Conservation (phyloP, 192 early-diverging fungal genomes). For the Coemansia pectinata region DNA sequence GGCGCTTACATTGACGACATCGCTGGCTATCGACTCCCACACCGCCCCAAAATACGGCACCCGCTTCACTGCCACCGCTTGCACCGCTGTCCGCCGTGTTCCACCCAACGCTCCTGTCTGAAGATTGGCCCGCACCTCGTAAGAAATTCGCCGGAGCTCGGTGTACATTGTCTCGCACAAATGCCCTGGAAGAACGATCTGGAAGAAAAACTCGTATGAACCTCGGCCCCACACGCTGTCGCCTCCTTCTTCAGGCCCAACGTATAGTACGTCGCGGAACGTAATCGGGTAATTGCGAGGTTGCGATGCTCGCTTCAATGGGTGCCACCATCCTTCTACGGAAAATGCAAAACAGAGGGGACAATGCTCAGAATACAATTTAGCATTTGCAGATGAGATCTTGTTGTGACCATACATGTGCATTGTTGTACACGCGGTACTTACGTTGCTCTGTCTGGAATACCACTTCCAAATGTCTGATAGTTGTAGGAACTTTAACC, state of each 20-base stretch:
- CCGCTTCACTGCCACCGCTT: slow-evolving; percentile 47
- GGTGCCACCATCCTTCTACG: slow-evolving; percentile 31
- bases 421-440: background rate
- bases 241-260: background rate
- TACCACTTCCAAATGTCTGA: slow-evolving; percentile 27
- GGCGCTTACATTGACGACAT: slow-evolving; percentile 44
- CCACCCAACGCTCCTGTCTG: slow-evolving; percentile 12
- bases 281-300: background rate
- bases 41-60: slow-evolving; percentile 42
- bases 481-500: slow-evolving; percentile 23
- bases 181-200: slow-evolving; percentile 38
- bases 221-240: slow-evolving; percentile 25
- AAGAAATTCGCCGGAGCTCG: slow-evolving; percentile 42
- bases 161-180: slow-evolving; percentile 55
- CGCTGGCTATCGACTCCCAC: slow-evolving; percentile 50
- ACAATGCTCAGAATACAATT: background rate
- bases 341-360: background rate
- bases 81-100: slow-evolving; percentile 25
- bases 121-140: slow-evolving; percentile 40
- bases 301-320: slow-evolving; percentile 8
- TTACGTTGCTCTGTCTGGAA: slow-evolving; percentile 42
- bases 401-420: background rate
- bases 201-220: slow-evolving; percentile 50
- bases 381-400: background rate
- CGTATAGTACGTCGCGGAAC: slow-evolving; percentile 13